A percentile compares a stretch with the other conserved stretches of the same genome.
phyloP scores from a whole-genome alignment of 345 rosid species.

The Stellera chamaejasme region DNA sequence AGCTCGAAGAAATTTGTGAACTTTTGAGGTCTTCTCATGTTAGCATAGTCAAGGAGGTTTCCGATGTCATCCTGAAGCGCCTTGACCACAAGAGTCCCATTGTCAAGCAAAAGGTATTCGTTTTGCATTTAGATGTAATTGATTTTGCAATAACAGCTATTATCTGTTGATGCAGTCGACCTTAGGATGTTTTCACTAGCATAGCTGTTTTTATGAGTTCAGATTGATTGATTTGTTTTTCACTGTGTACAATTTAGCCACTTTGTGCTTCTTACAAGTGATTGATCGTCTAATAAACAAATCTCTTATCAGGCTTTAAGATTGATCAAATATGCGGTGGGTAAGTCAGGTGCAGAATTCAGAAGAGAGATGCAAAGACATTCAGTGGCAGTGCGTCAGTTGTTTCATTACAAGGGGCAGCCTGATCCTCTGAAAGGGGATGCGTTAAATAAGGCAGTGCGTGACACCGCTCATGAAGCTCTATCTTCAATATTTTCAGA shows the following conservation, averaged over 20 bases:
- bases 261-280: no score
- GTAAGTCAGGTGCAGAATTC: slow-evolving; percentile 85
- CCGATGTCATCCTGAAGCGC: slow-evolving; percentile 74
- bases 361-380: slow-evolving; percentile 95
- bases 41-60: slow-evolving; percentile 82
- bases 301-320: slow-evolving; percentile 56
- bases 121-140: neutral
- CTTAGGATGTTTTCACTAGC: neutral
- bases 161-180: slow-evolving; percentile 1
- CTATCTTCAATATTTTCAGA: slow-evolving; percentile 76
- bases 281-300: no score
- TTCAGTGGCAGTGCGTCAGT: slow-evolving; percentile 72
- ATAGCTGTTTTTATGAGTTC: no score
- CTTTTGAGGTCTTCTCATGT: slow-evolving; percentile 80
- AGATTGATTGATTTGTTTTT: neutral
- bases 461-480: slow-evolving; percentile 85
- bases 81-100: slow-evolving; percentile 89
- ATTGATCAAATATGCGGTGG: slow-evolving; percentile 77
- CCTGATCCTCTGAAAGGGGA: slow-evolving; percentile 86
- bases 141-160: neutral
- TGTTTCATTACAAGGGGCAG: slow-evolving; percentile 82
- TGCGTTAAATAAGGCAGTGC: slow-evolving; percentile 87
- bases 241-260: neutral
- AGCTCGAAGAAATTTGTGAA: slow-evolving; percentile 90
- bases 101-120: slow-evolving; percentile 84